A percentile compares a stretch with the other conserved stretches of the same genome.
phyloP scores from a whole-genome alignment of 176 grass and related monocot species.

The Carex pumila region DNA sequence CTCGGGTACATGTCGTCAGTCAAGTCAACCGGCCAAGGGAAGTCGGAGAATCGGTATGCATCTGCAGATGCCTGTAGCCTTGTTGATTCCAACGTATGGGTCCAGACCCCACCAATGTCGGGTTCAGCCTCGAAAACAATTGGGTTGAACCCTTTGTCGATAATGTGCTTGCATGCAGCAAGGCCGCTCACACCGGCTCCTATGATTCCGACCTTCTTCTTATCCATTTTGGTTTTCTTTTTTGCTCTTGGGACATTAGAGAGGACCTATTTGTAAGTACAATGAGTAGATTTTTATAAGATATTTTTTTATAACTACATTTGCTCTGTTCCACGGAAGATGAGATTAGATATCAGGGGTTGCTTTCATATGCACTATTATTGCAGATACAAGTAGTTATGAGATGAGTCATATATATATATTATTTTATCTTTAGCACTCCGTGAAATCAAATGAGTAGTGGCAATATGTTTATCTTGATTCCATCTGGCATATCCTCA shows the following conservation, averaged over 20 bases:
- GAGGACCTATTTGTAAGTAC: constrained; percentile 4
- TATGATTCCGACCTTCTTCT: constrained; percentile 56
- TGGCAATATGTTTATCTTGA: no score
- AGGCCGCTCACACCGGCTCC: constrained; percentile 81
- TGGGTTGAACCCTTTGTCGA: constrained; percentile 51
- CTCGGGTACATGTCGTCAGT: constrained; percentile 37
- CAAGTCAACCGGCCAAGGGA: constrained; percentile 50
- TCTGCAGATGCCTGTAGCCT: constrained; percentile 50
- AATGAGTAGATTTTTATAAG: constrained; percentile 3
- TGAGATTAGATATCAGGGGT: background rate
- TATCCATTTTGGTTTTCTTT: constrained; percentile 14
- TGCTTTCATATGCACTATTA: constrained; percentile 5
- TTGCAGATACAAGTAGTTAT: background rate
- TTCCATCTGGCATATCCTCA: background rate
- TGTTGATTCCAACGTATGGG: constrained; percentile 57
- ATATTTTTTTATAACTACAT: constrained; percentile 1
- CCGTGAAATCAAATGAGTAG: no score
- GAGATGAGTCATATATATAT: no score
- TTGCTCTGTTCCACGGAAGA: background rate
- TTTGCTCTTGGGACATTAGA: background rate
- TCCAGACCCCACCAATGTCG: constrained; percentile 65
- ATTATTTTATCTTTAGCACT: no score
- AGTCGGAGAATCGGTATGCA: constrained; percentile 55
- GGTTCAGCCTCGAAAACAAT: constrained; percentile 54
- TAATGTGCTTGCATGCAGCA: constrained; percentile 68